Evolutionary conservation across 139 green algal genomes (phyloP).

Genomic region (Auxenochlorella pyrenoidosa): DNA sequence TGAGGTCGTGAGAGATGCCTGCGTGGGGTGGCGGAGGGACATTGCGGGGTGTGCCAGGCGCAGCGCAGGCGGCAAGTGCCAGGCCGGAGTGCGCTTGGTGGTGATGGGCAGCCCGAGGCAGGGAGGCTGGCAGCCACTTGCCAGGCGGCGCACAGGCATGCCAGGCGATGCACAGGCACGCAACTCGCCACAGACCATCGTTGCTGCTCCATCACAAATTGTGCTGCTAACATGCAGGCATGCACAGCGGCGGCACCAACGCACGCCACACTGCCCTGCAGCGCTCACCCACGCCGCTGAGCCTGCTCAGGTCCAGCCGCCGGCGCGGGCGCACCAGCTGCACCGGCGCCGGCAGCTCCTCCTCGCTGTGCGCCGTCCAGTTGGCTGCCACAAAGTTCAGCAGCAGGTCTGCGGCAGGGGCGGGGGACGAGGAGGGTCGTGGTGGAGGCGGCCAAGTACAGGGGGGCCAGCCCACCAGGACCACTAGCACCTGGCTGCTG

Average conservation of each 20-base stretch:
- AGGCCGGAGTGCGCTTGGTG: not conserved
- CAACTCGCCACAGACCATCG: too few relatives aligned
- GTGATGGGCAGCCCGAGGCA: not conserved
- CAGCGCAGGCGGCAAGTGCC: not conserved
- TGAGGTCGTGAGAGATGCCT: constrained; percentile 17
- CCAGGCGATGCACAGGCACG: too few relatives aligned
- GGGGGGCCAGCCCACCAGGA: too few relatives aligned
- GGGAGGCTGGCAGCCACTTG: not conserved
- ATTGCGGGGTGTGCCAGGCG: not conserved
- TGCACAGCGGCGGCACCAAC: too few relatives aligned
- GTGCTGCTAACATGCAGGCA: too few relatives aligned
- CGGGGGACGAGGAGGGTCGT: too few relatives aligned
- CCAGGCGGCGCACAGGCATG: too few relatives aligned
- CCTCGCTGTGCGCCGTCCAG: not conserved
- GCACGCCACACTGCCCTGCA: not conserved
- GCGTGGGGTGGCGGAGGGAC: not conserved
- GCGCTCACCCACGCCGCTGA: constrained; percentile 22
- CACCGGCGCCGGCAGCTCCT: not conserved
- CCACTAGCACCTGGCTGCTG: too few relatives aligned
- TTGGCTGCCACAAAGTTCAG: constrained; percentile 62
- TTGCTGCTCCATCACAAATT: too few relatives aligned
- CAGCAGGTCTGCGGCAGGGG: constrained; percentile 46
- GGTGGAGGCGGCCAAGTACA: too few relatives aligned
- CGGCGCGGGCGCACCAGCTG: constrained; percentile 17
- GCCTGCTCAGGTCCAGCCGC: constrained; percentile 2